Conservation (phyloP, 257 asterid species). For the Penstemon barbatus region DNA sequence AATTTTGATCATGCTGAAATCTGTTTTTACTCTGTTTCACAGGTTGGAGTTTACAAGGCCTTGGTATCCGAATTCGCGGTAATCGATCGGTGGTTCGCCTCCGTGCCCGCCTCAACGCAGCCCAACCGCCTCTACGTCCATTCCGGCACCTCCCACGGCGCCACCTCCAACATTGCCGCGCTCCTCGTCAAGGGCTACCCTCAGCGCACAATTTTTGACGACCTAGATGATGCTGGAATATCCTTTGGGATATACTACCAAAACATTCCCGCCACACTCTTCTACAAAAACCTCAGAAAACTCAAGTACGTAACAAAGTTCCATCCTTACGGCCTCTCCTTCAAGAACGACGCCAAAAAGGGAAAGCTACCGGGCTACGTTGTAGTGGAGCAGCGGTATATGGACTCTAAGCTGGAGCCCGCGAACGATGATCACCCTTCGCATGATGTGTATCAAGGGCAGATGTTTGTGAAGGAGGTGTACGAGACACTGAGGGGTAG, state of each 20-base stretch:
- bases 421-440: conserved; percentile 95
- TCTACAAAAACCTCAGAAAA: conserved; percentile 62
- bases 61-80: conserved; percentile 81
- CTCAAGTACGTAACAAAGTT: conserved; percentile 58
- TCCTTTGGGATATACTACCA: conserved; percentile 77
- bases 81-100: conserved; percentile 91
- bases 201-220: conserved; percentile 82
- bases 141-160: conserved; percentile 92
- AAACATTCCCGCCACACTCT: conserved; percentile 79
- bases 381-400: conserved; percentile 91
- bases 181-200: conserved; percentile 67
- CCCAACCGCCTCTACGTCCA: conserved; percentile 91
- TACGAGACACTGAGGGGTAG: conserved; percentile 49
- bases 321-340: conserved; percentile 53
- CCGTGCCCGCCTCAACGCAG: conserved; percentile 87
- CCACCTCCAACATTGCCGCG: conserved; percentile 64
- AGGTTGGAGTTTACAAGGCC: conserved; percentile 67
- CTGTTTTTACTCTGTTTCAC: not conserved
- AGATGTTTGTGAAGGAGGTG: conserved; percentile 63
- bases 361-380: conserved; percentile 72
- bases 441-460: conserved; percentile 84
- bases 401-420: conserved; percentile 60
- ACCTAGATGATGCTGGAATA: conserved; percentile 50
- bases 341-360: conserved; percentile 57
- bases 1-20: not conserved